A percentile compares a stretch with the other conserved stretches of the same genome.
These are phyloP conservation scores for Fennellomyces sp. DNA, from an alignment of 371 early-diverging fungal genomes.

Conservation along the genomic window DNA sequence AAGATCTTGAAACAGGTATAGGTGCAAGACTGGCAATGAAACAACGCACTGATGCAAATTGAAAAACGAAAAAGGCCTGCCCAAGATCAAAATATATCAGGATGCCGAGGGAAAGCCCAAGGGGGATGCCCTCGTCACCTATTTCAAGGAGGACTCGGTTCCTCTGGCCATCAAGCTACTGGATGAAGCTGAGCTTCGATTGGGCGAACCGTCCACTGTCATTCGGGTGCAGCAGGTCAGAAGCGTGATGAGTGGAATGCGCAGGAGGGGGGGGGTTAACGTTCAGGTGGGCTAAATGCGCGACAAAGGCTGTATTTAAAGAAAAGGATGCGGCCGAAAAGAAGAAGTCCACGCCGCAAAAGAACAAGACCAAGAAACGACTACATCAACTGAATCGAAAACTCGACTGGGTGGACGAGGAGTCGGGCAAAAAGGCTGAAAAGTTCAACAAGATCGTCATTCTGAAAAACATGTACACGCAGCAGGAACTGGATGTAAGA, in stretches of 20 bases:
- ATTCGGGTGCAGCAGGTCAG: slow-evolving; percentile 76
- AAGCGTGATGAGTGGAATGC: no score
- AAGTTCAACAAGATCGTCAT: slow-evolving; percentile 84
- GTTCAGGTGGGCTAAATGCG: no score
- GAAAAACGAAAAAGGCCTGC: slow-evolving; percentile 59
- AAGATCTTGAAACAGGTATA: slow-evolving; percentile 71
- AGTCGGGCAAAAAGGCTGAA: slow-evolving; percentile 68
- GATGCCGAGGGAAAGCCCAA: slow-evolving; percentile 71
- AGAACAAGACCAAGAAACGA: slow-evolving; percentile 61
- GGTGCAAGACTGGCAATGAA: no score
- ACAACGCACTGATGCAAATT: no score
- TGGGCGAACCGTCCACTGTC: slow-evolving; percentile 55
- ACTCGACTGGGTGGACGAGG: slow-evolving; percentile 92
- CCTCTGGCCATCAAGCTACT: slow-evolving; percentile 80
- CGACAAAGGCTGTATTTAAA: slow-evolving; percentile 74
- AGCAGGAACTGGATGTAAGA: slow-evolving; percentile 81
- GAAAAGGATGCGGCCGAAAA: slow-evolving; percentile 51
- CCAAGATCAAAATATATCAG: slow-evolving; percentile 90
- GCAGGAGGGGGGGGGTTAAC: slow-evolving; percentile 6
- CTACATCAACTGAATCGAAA: slow-evolving; percentile 84
- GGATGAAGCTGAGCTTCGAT: slow-evolving; percentile 84
- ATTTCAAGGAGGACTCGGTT: slow-evolving; percentile 90
- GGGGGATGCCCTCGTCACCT: slow-evolving; percentile 92
- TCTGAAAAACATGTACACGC: slow-evolving; percentile 93
- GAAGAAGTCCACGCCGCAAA: slow-evolving; percentile 53